Base-by-base conservation (phyloP, 2,329 filamentous ascomycete species). In the Hymenotorrendiella dingleyae region DNA sequence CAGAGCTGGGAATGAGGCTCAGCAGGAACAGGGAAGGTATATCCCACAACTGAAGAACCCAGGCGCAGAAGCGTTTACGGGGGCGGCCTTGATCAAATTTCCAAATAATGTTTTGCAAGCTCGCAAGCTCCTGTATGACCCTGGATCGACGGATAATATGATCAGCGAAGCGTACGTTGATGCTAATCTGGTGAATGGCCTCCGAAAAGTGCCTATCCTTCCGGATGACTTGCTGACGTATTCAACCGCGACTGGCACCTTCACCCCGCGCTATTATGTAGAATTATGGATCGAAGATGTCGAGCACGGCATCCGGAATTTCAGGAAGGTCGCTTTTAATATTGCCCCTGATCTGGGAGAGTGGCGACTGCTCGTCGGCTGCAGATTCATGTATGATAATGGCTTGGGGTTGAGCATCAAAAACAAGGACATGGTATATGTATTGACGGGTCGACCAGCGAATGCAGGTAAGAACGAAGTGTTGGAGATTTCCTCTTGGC, bases 61-160 rank as follows among this genome's bases (percentile, higher is more conserved):
- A 4, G 12, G 6, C 11, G 11, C 33, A 9, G 33, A 36, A 23
- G 11, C 17, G 9, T 36, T 17, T 11, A 36, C 20, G 3, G 11
- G 11, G 20, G 33, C 33, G 21, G 12, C 17, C 20, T 10, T 12
- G 12, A 7, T 36, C 33, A 36, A 36, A 20, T 9, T 14, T n/a
- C 33, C 6, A 9, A 5, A 5, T 11, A 20, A 20, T 6, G 11
- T 4, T 3, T 36, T 22, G 12, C 16, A 12, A 12, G 20, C 16
- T 10, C 9, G 11, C 9, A 36, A 36, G 20, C 11, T 36, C 4
- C 20, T 38, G 6, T 39, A 39, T 12, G 36, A 39, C 36, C 17
- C 36, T 6, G 36, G 36, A 9, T 39, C 36, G 4, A 12, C 24
- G 19, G 36, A 39, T 19, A 39, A 39, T 12, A 39, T 39, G 8